Conservation (phyloP, 2,329 filamentous ascomycete species). For the Bisporella sp. region DNA sequence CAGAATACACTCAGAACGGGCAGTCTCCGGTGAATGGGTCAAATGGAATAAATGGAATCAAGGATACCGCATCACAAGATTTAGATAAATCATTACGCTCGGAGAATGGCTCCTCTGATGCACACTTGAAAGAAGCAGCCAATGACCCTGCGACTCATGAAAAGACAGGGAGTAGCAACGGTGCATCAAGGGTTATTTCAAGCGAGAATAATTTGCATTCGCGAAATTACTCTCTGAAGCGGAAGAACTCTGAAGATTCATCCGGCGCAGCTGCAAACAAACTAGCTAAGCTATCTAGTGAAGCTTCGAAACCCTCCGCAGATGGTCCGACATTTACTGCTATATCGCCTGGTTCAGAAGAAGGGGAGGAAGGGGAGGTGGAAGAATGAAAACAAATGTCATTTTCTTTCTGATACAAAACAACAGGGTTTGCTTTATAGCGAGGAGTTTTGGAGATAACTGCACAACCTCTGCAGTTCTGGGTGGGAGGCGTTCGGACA, state of each 20-base stretch:
- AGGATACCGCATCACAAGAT: not conserved
- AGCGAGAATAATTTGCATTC: not conserved
- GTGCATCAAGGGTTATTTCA: not conserved
- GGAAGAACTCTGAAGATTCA: slow-evolving; percentile 5
- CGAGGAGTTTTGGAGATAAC: slow-evolving; percentile 3
- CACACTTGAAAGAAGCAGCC: slow-evolving; percentile 18
- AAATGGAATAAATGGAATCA: slow-evolving; percentile 1
- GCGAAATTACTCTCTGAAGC: slow-evolving; percentile 10
- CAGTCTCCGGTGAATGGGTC: not conserved
- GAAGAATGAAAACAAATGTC: slow-evolving; percentile 10
- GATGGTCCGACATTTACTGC: too few species aligned
- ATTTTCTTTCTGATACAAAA: not conserved
- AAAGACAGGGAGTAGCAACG: slow-evolving; percentile 7
- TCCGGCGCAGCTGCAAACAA: slow-evolving; percentile 8
- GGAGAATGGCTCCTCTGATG: slow-evolving; percentile 16
- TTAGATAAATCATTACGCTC: not conserved
- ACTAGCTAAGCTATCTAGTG: not conserved
- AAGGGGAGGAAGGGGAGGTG: slow-evolving; percentile 20
- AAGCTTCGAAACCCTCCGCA: too few species aligned
- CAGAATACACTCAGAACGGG: not conserved
- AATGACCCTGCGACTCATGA: slow-evolving; percentile 22
- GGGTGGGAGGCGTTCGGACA: not conserved
- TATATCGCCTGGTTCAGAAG: slow-evolving; percentile 3
- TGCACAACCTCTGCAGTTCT: not conserved
- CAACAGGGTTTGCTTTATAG: slow-evolving; percentile 1